Percentiles rank a stretch among this genome's conserved stretches.
Evolutionary conservation across 2,329 filamentous ascomycete genomes (phyloP).

Genomic region (Blastomyces silverae): DNA sequence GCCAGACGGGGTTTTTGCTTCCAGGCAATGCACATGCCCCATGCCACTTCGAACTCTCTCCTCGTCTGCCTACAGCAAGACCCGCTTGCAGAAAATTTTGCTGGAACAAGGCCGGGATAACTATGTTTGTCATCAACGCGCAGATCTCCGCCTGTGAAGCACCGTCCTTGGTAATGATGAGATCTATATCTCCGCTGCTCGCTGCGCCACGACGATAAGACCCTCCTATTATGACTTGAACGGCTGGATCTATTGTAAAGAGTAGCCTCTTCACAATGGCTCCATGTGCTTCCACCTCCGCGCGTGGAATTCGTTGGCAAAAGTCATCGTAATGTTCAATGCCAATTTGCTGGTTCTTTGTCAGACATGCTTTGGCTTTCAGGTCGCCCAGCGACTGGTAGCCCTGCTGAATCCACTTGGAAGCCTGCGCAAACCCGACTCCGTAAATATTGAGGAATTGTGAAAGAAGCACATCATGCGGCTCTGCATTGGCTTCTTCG

Average conservation of each 20-base stretch:
- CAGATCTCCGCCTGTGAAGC: constrained; percentile 54
- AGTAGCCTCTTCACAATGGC: constrained; percentile 56
- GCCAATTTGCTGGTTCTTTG: constrained; percentile 64
- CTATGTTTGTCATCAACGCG: constrained; percentile 53
- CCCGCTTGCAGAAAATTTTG: constrained; percentile 61
- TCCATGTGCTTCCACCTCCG: constrained; percentile 66
- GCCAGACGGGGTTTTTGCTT: constrained; percentile 52
- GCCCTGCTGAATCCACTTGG: constrained; percentile 69
- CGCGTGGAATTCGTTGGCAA: constrained; percentile 66
- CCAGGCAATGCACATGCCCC: constrained; percentile 68
- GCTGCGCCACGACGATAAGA: constrained; percentile 75
- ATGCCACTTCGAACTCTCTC: constrained; percentile 73
- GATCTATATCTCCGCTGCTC: constrained; percentile 74
- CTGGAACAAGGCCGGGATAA: constrained; percentile 57
- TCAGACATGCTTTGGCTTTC: constrained; percentile 54
- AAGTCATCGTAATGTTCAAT: constrained; percentile 76
- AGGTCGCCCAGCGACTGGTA: constrained; percentile 69
- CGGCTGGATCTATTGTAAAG: constrained; percentile 52
- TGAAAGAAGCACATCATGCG: constrained; percentile 58
- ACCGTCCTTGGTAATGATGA: constrained; percentile 66
- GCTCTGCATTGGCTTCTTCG: constrained; percentile 62
- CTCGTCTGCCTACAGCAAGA: constrained; percentile 54
- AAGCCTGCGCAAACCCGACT: constrained; percentile 63
- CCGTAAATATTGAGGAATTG: constrained; percentile 74
- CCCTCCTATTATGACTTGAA: constrained; percentile 69